phyloP scores from a whole-genome alignment of 352 stramenopile species.

The Globisporangium mamillatum region DNA sequence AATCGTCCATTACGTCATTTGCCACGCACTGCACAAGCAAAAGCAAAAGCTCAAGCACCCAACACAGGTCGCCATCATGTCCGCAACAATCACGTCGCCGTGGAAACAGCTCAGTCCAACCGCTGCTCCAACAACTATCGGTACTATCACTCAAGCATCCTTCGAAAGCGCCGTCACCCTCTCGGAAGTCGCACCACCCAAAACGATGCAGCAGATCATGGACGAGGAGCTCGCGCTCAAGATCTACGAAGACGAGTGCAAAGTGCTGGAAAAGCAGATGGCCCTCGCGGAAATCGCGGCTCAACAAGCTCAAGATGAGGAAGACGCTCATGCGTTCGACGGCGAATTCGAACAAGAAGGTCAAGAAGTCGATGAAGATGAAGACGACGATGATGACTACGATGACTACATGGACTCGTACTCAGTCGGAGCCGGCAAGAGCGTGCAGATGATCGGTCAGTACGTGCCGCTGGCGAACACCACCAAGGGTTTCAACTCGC shows the following conservation, averaged over 20 bases:
- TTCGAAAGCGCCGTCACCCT: not conserved
- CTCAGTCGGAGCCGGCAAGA: constrained; percentile 1
- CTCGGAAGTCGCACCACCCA: not conserved
- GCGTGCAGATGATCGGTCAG: constrained; percentile 6
- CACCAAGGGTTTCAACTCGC: constrained; percentile 21
- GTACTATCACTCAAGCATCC: not conserved
- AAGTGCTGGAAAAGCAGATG: constrained; percentile 10
- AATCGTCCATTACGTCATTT: constrained; percentile 5
- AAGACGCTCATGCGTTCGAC: not conserved
- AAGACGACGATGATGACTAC: constrained; percentile 22
- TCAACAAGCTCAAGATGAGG: constrained; percentile 3
- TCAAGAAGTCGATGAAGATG: not conserved
- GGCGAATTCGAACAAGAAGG: constrained; percentile 13
- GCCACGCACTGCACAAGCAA: not conserved
- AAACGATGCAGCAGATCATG: constrained; percentile 61
- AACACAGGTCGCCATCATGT: not conserved
- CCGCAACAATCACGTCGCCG: not conserved
- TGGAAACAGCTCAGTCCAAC: constrained; percentile 10
- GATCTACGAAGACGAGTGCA: constrained; percentile 33
- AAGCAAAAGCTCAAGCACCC: not conserved
- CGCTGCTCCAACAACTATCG: not conserved
- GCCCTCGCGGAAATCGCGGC: constrained; percentile 12
- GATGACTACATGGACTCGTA: constrained; percentile 23
- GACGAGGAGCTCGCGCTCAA: constrained; percentile 55
- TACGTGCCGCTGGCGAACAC: constrained; percentile 10